Evolutionary conservation across 1,284 basidiomycete genomes (phyloP), one percentile per base, ranked within the genome.

Genomic region (Rhodotorula sp.): DNA sequence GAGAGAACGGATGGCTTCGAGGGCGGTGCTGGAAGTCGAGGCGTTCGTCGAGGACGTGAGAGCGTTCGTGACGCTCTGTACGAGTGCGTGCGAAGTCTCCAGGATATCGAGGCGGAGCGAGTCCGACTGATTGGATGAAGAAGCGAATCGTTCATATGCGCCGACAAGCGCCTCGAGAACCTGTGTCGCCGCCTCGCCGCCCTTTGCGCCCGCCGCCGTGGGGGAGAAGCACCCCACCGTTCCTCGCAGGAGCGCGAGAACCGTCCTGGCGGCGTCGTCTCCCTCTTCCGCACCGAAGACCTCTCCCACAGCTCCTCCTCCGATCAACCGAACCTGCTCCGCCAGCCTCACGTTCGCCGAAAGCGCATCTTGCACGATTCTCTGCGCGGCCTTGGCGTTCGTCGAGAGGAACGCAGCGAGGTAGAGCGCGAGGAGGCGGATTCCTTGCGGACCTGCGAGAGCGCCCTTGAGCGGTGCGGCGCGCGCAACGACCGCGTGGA

Each of bases 371-470:
- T 34, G 8, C n/a, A 61, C 48, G 31, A 58, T 55, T 0, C 10
- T 5, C 4, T 15, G 20, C 11, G 63, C 69, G 55, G 58, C 62
- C 2, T 2, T 0, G 11, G 9, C 11, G 59, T 64, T 70, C 5
- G 22, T 4, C 2, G 52, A 48, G 44, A 51, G 46, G 62, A 64
- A 70, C 2, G 65, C 44, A 40, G 40, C 48, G 22, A 47, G 48
- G 69, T 67, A 70, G 44, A 61, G 48, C 1, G 65, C 59, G 30
- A 70, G 31, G 51, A 70, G 64, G 16, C 40, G 61, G 16, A 67
- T 6, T 11, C 40, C 40, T 44, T 44, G 40, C 40, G 40, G 5
- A 50, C 20, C n/a, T 1, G 59, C 28, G n/a, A 64, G 30, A 8
- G 56, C 46, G n/a, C 26, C 31, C 18, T 65, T 60, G 10, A 53